These are phyloP conservation scores for Balakata baccata DNA, from an alignment of 345 rosid species.

Conservation along the genomic window DNA sequence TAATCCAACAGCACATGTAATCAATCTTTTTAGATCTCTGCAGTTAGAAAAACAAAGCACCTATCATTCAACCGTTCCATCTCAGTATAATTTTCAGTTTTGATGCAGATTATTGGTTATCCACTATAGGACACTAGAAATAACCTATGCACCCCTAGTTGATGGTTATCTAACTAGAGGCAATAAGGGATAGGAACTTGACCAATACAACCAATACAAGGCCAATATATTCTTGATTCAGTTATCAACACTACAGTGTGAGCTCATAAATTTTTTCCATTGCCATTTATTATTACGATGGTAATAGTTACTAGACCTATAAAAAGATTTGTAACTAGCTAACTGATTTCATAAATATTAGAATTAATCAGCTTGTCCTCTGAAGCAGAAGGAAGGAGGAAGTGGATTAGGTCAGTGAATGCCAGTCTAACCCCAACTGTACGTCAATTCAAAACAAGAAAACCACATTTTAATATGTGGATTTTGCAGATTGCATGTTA, in stretches of 20 bases:
- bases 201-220: too few relatives aligned
- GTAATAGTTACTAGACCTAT: not conserved
- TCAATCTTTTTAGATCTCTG: not conserved
- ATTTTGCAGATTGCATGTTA: not conserved
- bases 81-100: too few relatives aligned
- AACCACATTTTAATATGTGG: not conserved
- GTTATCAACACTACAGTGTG: not conserved
- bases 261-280: not conserved
- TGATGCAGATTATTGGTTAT: not conserved
- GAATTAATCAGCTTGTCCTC: not conserved
- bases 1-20: not conserved
- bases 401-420: not conserved
- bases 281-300: not conserved
- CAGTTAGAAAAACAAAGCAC: not conserved
- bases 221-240: not conserved
- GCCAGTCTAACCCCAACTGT: not conserved
- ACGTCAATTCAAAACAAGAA: not conserved
- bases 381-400: too few relatives aligned
- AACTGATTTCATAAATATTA: not conserved
- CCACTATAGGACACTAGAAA: not conserved
- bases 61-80: too few relatives aligned
- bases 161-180: not conserved
- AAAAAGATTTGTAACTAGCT: not conserved
- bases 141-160: not conserved
- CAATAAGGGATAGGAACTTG: not conserved